Percentiles rank a stretch among this genome's conserved stretches.
phyloP scores from a whole-genome alignment of 1,284 basidiomycete species.

The Termitomyces sp. region DNA sequence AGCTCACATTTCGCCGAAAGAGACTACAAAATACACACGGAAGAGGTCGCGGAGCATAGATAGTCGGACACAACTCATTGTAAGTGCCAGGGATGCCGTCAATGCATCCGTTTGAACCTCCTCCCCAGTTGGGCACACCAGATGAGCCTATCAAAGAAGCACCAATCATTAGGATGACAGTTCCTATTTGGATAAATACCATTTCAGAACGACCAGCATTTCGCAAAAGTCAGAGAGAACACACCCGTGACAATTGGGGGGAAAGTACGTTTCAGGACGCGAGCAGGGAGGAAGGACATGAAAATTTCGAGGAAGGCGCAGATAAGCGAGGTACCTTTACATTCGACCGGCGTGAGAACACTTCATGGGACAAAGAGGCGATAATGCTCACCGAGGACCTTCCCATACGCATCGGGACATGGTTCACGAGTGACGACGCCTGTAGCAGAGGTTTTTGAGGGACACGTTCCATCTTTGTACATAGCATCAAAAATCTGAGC shows the following conservation, averaged over 20 bases:
- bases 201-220: neutral
- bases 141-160: constrained; percentile 69
- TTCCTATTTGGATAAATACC: constrained; percentile 35
- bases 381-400: constrained; percentile 52
- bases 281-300: constrained; percentile 69
- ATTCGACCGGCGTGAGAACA: neutral
- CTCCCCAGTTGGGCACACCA: constrained; percentile 80
- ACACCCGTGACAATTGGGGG: constrained; percentile 77
- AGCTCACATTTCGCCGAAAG: neutral
- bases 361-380: neutral
- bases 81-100: constrained; percentile 55
- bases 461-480: constrained; percentile 78
- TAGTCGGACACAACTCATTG: constrained; percentile 68
- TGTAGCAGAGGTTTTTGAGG: constrained; percentile 51
- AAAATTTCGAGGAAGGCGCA: constrained; percentile 80
- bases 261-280: constrained; percentile 64
- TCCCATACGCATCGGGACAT: constrained; percentile 81
- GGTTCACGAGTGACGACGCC: constrained; percentile 56
- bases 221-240: constrained; percentile 10
- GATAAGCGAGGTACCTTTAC: constrained; percentile 66
- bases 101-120: constrained; percentile 70
- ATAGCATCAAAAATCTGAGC: constrained; percentile 61
- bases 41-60: constrained; percentile 51
- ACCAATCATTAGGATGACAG: constrained; percentile 75
- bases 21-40: constrained; percentile 28